Percentiles rank a stretch among this genome's conserved stretches.
These are phyloP conservation scores for Cymbidium sinense DNA, from an alignment of 106 monocot genomes.

Conservation along the genomic window DNA sequence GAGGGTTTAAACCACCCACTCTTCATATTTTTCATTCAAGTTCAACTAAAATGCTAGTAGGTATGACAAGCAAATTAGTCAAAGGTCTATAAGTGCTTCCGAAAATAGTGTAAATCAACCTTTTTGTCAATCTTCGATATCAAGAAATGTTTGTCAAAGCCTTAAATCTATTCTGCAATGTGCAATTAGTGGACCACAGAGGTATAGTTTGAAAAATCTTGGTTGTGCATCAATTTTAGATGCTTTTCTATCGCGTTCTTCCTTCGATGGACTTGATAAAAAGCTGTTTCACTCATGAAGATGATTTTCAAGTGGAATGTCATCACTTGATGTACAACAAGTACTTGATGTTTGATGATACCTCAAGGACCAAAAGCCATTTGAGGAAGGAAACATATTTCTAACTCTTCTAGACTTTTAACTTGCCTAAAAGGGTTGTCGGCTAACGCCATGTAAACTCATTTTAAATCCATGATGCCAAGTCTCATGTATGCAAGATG, in stretches of 20 bases:
- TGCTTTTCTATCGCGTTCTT: conserved; percentile 15
- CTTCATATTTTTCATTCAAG: background rate
- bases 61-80: conserved; percentile 6
- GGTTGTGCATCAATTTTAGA: too few relatives aligned
- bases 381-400: too few relatives aligned
- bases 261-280: conserved; percentile 19
- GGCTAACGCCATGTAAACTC: too few relatives aligned
- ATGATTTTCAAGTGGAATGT: conserved; percentile 1
- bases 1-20: background rate
- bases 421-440: too few relatives aligned
- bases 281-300: conserved; percentile 16
- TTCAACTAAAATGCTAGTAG: conserved; percentile 4
- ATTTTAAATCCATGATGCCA: too few relatives aligned
- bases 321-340: conserved; percentile 2
- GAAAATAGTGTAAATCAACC: conserved; percentile 11
- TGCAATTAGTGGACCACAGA: too few relatives aligned
- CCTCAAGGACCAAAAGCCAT: conserved; percentile 20
- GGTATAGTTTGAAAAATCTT: too few relatives aligned
- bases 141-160: conserved; percentile 13
- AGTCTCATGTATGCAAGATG: too few relatives aligned
- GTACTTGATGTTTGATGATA: conserved; percentile 15
- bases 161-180: conserved; percentile 8
- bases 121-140: background rate
- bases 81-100: background rate
- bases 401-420: too few relatives aligned